Evolutionary conservation across 2,329 filamentous ascomycete species (phyloP), one percentile per base, ranked within the genome.

Genomic region (Colletotrichum agaves): DNA sequence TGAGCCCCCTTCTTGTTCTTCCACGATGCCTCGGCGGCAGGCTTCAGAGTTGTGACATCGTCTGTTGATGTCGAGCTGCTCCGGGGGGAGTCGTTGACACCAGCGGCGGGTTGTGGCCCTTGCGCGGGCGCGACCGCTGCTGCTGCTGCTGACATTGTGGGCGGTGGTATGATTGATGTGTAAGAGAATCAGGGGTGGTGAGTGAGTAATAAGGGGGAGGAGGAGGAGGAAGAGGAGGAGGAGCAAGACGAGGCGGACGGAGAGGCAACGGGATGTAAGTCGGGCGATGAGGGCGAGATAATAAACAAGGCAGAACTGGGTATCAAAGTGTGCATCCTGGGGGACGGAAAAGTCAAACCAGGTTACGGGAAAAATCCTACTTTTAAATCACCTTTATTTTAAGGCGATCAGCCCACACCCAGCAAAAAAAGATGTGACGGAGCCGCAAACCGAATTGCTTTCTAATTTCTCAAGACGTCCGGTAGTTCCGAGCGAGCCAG

Each of bases 381-480:
- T 31, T 39, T 59, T 47, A 49, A 47, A 56, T 17, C 37, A 33
- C 31, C 10, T 41, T 19, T 27, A 11, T 46, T 27, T 19, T 46
- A 17, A 27, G 33, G 35, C 8, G 41, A 58, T 58, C 43, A 55
- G 63, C 52, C 23, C 31, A 50, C 21, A 27, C 27, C 4, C 23
- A 21, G 60, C n/a, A 44, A 39, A 46, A 27, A 53, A 50, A 49
- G 33, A 63, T 63, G 17, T 58, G 63, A 67, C 44, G 52, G 52
- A 58, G 52, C 59, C 60, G 63, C 60, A 63, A 63, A 67, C 59
- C 52, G 60, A 44, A 37, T 57, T 66, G 59, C 50, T 66, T 63
- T 43, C 58, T 55, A 58, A 63, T 58, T 43, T 67, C 59, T 58
- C 43, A 27, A 52, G 50, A 58, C 37, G 37, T 33, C 50, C 59